Conservation (phyloP, 2,329 filamentous ascomycete species). For the Phyllosticta ampelicida region DNA sequence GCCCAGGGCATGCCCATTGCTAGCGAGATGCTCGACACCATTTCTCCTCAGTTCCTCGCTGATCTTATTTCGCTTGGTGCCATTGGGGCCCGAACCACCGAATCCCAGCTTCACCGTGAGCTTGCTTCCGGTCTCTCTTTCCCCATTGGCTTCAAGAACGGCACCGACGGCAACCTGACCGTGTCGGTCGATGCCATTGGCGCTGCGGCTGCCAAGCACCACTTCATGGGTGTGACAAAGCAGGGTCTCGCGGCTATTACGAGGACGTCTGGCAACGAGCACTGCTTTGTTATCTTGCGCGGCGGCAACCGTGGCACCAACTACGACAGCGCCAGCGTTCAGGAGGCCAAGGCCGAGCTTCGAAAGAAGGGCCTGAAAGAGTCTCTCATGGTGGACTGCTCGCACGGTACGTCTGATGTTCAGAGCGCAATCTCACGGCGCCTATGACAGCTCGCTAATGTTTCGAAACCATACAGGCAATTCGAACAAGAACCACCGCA, state of each 20-base stretch:
- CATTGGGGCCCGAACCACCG: conserved; percentile 90
- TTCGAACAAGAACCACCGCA: conserved; percentile 93
- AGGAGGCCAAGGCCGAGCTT: conserved; percentile 66
- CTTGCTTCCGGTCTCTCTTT: conserved; percentile 90
- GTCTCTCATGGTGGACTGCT: conserved; percentile 97
- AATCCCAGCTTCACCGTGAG: conserved; percentile 93
- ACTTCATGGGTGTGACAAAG: conserved; percentile 98
- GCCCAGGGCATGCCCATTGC: conserved; percentile 84
- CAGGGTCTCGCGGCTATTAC: conserved; percentile 93
- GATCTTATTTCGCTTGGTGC: conserved; percentile 93
- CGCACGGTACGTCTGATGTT: conserved; percentile 61
- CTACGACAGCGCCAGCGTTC: conserved; percentile 78
- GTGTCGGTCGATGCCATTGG: conserved; percentile 96
- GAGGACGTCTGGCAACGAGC: conserved; percentile 84
- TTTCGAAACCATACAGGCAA: conserved; percentile 51
- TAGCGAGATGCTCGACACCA: conserved; percentile 97
- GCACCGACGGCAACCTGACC: conserved; percentile 81
- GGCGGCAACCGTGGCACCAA: conserved; percentile 90
- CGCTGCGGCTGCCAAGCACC: conserved; percentile 66
- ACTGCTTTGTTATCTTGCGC: conserved; percentile 92
- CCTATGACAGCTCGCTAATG: neutral
- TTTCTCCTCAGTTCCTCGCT: conserved; percentile 93
- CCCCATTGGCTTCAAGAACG: conserved; percentile 99
- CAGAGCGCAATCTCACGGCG: neutral
- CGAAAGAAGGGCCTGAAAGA: conserved; percentile 72